These are phyloP conservation scores for Phytophthora boehmeriae DNA, from an alignment of 352 stramenopile species.

Conservation along the genomic window DNA sequence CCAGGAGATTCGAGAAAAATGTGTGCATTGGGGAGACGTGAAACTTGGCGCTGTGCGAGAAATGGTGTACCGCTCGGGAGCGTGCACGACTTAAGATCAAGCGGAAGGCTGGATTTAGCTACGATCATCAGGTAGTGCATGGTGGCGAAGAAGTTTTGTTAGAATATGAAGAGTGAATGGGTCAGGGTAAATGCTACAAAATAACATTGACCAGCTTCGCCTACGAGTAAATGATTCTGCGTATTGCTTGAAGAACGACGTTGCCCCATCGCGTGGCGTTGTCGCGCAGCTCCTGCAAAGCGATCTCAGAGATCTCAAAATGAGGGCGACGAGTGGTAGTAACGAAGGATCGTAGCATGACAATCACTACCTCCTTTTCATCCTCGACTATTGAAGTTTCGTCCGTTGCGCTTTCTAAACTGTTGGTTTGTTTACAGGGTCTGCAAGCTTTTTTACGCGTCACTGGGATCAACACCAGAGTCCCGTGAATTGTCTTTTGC, in stretches of 20 bases:
- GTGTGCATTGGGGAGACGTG: slow-evolving; percentile 46
- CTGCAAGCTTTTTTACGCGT: background rate
- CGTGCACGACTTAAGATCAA: no score
- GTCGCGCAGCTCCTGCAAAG: slow-evolving; percentile 9
- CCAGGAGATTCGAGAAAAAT: slow-evolving; percentile 44
- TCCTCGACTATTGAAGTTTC: slow-evolving; percentile 37
- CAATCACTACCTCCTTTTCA: slow-evolving; percentile 16
- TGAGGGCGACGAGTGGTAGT: slow-evolving; percentile 18
- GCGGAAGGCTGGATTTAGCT: no score
- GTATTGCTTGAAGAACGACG: slow-evolving; percentile 3
- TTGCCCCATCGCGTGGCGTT: slow-evolving; percentile 16
- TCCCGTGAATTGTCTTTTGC: slow-evolving; percentile 34
- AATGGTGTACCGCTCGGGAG: slow-evolving; percentile 24
- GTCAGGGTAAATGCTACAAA: no score
- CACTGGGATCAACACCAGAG: slow-evolving; percentile 13
- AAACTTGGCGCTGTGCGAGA: slow-evolving; percentile 37
- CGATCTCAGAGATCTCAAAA: slow-evolving; percentile 12
- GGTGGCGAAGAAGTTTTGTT: no score
- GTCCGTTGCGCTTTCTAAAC: no score
- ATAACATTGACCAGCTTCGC: no score
- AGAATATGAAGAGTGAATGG: no score
- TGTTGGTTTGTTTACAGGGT: no score
- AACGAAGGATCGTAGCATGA: slow-evolving; percentile 17
- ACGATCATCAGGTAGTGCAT: no score
- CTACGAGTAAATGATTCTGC: background rate